Percentiles rank a stretch among this genome's conserved stretches.
These are phyloP conservation scores for Suillus subaureus DNA, from an alignment of 768 basidiomycete genomes.

Conservation along the genomic window DNA sequence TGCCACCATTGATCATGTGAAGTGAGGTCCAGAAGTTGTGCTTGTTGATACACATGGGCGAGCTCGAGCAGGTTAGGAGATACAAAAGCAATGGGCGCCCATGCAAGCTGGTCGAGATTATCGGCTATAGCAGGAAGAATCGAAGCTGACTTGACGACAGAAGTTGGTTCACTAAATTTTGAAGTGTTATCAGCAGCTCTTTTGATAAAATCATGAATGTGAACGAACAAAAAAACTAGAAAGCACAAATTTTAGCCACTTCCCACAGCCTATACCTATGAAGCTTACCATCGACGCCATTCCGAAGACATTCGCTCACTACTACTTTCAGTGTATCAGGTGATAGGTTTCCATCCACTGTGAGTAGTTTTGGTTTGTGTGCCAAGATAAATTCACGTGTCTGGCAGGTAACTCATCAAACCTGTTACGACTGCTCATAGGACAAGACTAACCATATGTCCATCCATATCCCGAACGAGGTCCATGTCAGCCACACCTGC, in stretches of 20 bases:
- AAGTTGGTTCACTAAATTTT: slow-evolving; percentile 84
- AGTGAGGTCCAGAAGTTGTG: slow-evolving; percentile 51
- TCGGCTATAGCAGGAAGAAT: slow-evolving; percentile 66
- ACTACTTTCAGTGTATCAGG: slow-evolving; percentile 52
- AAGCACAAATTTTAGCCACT: slow-evolving; percentile 9
- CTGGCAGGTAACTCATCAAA: background rate
- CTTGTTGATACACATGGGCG: slow-evolving; percentile 53
- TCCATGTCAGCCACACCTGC: slow-evolving; percentile 95
- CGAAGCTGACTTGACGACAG: slow-evolving; percentile 72
- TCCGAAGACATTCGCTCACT: slow-evolving; percentile 50
- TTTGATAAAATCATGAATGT: background rate
- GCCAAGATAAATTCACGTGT: slow-evolving; percentile 14
- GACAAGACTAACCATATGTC: slow-evolving; percentile 40
- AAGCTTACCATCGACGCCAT: slow-evolving; percentile 55
- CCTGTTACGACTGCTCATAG: background rate
- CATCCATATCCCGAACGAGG: slow-evolving; percentile 52
- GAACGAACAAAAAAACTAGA: slow-evolving; percentile 75
- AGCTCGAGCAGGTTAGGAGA: slow-evolving; percentile 91
- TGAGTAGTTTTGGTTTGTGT: slow-evolving; percentile 59
- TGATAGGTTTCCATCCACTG: slow-evolving; percentile 77
- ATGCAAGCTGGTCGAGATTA: slow-evolving; percentile 32
- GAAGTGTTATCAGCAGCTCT: background rate
- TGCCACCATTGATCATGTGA: slow-evolving; percentile 66
- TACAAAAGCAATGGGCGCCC: slow-evolving; percentile 63
- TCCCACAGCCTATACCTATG: background rate